Base-by-base conservation (phyloP, 108 stramenopile genomes). In the Skeletonema costatum region DNA sequence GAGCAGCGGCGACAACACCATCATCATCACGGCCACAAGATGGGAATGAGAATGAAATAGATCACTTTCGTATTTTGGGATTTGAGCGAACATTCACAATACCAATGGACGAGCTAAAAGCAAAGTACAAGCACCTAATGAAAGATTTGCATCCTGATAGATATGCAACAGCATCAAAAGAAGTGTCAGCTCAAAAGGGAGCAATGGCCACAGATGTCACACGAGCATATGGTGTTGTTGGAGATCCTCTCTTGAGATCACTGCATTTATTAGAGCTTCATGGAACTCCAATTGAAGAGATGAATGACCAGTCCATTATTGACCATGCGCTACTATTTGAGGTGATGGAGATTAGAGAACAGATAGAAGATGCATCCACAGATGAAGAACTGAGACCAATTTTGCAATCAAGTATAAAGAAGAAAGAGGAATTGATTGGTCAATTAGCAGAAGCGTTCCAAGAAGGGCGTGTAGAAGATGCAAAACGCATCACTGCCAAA, bases 281-380 rank as follows among this genome's bases (percentile, higher is more conserved):
- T 32, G 90, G 90, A 17, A 36, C 84, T 59, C 63, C 82, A 19
- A 73, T 91, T 17, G 70, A 74, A 19, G 84, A 87, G 53, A 38
- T 41, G 2, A 74, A 73, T 76, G 68, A 50, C 7, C 44, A 77
- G 81, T 82, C 81, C 9, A 72, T 89, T 60, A 87, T 90, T 46
- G 81, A 76, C 16, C 68, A 66, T 50, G 75, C 70, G n/a, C 77
- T 89, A 60, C 74, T 93, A 4, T 60, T 88, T 68, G 67, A 83
- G 46, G 69, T 94, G 10, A 94, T 94, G 93, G 90, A 90, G 74
- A 61, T 75, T 14, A 60, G 91, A 51, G 91, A 94, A 74, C 44
- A 59, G 36, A 82, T 94, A 60, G 90, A 92, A 48, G 32, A 69
- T 73, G 67, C 73, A 30, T 73, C 68, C 8, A 25, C 68, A 5